Evolutionary conservation across 2,329 filamentous ascomycete species (phyloP), one percentile per base, ranked within the genome.

Genomic region (Apiospora aurea): DNA sequence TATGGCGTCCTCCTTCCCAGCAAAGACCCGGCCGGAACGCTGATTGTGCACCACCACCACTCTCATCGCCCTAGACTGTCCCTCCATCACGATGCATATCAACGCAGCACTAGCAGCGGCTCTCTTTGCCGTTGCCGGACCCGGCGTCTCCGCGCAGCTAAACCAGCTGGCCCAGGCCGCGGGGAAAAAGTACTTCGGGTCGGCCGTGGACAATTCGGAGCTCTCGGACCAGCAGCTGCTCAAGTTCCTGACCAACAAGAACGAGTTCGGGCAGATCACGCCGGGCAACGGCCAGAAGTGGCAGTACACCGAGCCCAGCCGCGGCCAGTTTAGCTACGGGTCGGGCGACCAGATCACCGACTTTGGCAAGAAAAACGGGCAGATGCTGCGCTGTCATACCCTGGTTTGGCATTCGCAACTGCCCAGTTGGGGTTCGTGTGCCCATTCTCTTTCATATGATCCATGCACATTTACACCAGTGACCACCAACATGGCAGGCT

Each of bases 251-350:
- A 85, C 84, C 74, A 82, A 91, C 78, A 81, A 77, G 13, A 81
- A 82, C 67, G 89, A 92, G 77, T 92, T 92, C 76, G 91, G 91
- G 41, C 87, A 90, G 79, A 84, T 92, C 41, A 92, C 90, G 0
- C 89, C 90, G 0, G 88, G 87, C 69, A 93, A 93, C 78, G 85
- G 86, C 3, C 87, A 90, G 80, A 87, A 90, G 84, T 93, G 90
- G 90, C 85, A 90, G 72, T 83, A 85, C 73, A 91, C 85, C 18
- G 89, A 94, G 83, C 88, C 89, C 0, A 78, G 81, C 57, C 86
- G 85, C 61, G 85, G 84, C 49, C 79, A 83, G 67, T 93, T 92
- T 83, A 86, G 85, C 76, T 93, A 86, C 80, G 84, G 84, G 5
- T 80, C 83, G 1, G 90, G 88, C 57, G 89, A 93, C 69, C 83